phyloP scores from a whole-genome alignment of 495 filamentous ascomycete genomes.

The Neurospora sp. region DNA sequence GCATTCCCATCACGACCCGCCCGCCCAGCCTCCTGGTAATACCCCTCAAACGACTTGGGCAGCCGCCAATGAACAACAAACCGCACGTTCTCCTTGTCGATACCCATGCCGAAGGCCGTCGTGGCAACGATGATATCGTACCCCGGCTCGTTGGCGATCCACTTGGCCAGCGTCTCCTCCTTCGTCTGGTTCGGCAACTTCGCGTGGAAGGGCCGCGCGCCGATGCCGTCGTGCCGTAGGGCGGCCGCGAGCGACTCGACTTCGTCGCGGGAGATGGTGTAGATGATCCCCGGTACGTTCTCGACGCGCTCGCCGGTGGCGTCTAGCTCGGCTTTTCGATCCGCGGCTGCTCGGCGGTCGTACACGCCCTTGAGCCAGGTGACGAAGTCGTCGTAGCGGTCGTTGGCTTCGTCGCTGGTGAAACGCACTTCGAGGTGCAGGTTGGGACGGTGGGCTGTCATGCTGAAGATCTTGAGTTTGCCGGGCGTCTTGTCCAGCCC shows the following conservation, averaged over 20 bases:
- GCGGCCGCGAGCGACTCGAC: slow-evolving; percentile 63
- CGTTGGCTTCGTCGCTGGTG: slow-evolving; percentile 60
- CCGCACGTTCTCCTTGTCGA: slow-evolving; percentile 86
- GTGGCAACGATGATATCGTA: slow-evolving; percentile 92
- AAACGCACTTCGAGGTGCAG: slow-evolving; percentile 92
- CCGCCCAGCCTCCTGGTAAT: slow-evolving; percentile 90
- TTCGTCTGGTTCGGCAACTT: slow-evolving; percentile 51
- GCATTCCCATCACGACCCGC: slow-evolving; percentile 86
- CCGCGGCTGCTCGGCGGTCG: slow-evolving; percentile 44
- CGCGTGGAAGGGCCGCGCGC: slow-evolving; percentile 63
- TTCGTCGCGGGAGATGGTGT: slow-evolving; percentile 68
- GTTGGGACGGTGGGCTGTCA: slow-evolving; percentile 70
- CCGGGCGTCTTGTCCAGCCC: slow-evolving; percentile 43
- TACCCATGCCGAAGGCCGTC: slow-evolving; percentile 95
- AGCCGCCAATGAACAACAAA: slow-evolving; percentile 92
- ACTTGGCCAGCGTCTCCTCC: slow-evolving; percentile 53
- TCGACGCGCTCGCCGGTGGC: slow-evolving; percentile 40
- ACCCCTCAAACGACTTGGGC: slow-evolving; percentile 87
- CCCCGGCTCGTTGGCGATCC: slow-evolving; percentile 61
- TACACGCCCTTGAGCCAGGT: slow-evolving; percentile 65
- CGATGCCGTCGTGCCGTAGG: slow-evolving; percentile 50
- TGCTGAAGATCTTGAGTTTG: slow-evolving; percentile 63
- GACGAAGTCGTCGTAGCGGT: slow-evolving; percentile 57
- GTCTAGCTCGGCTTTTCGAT: slow-evolving; percentile 40
- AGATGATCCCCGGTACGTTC: slow-evolving; percentile 77